A percentile compares a stretch with the other conserved stretches of the same genome.
Conservation (phyloP, 2,329 filamentous ascomycete genomes). For the Neoarthrinium moseri region DNA sequence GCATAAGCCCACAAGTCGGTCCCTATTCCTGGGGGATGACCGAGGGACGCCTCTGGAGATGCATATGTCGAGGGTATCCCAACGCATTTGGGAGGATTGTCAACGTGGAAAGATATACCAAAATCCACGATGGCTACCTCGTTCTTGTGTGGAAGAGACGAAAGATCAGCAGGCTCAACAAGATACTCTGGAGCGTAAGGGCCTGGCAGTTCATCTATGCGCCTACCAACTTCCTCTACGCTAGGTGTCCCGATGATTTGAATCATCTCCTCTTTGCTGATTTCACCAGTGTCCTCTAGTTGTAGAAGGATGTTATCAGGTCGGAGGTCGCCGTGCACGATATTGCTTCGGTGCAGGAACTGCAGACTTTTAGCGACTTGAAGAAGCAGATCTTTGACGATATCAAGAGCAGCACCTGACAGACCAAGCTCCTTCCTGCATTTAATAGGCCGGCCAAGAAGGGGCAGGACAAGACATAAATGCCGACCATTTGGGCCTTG, state of each 20-base stretch:
- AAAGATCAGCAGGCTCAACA: not conserved
- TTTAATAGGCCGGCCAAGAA: constrained; percentile 5
- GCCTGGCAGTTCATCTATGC: not conserved
- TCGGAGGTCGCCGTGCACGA: constrained; percentile 7
- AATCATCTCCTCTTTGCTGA: constrained; percentile 6
- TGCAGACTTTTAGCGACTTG: constrained; percentile 3
- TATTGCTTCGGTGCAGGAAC: constrained; percentile 1
- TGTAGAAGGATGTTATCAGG: constrained; percentile 6
- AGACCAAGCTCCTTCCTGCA: not conserved
- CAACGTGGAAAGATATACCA: not conserved
- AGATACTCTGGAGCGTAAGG: not conserved
- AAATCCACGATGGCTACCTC: not conserved
- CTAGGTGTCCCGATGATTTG: not conserved
- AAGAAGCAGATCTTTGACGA: not conserved
- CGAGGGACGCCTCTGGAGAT: not conserved
- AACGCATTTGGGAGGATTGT: not conserved
- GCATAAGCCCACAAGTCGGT: not conserved
- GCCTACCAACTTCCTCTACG: not conserved
- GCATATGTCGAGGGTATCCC: not conserved
- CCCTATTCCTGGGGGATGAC: not conserved
- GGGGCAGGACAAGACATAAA: constrained; percentile 3
- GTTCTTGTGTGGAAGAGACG: not conserved
- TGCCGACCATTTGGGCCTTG: constrained; percentile 7
- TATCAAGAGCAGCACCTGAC: no score
- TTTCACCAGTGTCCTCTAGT: not conserved